phyloP scores from a whole-genome alignment of 2,329 filamentous ascomycete genomes.

The Aspergillus glaucus region DNA sequence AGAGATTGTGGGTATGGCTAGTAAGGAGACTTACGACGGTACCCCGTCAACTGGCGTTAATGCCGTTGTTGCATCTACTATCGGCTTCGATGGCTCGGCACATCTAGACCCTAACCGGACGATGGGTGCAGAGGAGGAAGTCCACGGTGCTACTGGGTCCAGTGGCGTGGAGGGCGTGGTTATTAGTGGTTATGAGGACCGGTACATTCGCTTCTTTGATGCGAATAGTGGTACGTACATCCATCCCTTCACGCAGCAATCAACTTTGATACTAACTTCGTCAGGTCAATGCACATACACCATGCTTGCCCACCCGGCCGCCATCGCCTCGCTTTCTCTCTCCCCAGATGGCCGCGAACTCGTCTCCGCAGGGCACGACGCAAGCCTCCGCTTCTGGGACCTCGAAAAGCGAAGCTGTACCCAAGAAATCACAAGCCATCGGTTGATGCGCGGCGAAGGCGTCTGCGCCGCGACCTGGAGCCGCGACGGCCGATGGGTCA shows the following conservation, averaged over 20 bases:
- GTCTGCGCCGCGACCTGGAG: slow-evolving; percentile 95
- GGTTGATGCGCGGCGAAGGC: slow-evolving; percentile 91
- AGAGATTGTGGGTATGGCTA: slow-evolving; percentile 87
- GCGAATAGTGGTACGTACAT: slow-evolving; percentile 84
- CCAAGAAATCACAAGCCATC: slow-evolving; percentile 88
- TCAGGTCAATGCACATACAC: slow-evolving; percentile 97
- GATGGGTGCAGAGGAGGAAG: slow-evolving; percentile 63
- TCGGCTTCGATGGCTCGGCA: slow-evolving; percentile 64
- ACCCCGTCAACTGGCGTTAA: slow-evolving; percentile 80
- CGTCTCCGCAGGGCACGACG: slow-evolving; percentile 92
- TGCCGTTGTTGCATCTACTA: slow-evolving; percentile 78
- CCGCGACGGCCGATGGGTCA: slow-evolving; percentile 87
- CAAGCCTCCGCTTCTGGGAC: slow-evolving; percentile 92
- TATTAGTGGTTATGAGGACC: slow-evolving; percentile 94
- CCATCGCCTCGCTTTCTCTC: slow-evolving; percentile 84
- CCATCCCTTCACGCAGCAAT: not conserved
- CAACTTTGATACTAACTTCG: slow-evolving; percentile 12
- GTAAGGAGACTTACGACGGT: slow-evolving; percentile 86
- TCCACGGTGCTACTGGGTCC: slow-evolving; percentile 76
- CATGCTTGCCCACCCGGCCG: slow-evolving; percentile 92
- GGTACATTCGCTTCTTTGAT: slow-evolving; percentile 94
- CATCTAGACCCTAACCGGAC: slow-evolving; percentile 57
- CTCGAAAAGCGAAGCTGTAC: slow-evolving; percentile 92
- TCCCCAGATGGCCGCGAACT: slow-evolving; percentile 91
- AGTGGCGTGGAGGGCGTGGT: slow-evolving; percentile 85